Conservation (phyloP, 2,329 filamentous ascomycete genomes). For the Emydomyces testavorans region DNA sequence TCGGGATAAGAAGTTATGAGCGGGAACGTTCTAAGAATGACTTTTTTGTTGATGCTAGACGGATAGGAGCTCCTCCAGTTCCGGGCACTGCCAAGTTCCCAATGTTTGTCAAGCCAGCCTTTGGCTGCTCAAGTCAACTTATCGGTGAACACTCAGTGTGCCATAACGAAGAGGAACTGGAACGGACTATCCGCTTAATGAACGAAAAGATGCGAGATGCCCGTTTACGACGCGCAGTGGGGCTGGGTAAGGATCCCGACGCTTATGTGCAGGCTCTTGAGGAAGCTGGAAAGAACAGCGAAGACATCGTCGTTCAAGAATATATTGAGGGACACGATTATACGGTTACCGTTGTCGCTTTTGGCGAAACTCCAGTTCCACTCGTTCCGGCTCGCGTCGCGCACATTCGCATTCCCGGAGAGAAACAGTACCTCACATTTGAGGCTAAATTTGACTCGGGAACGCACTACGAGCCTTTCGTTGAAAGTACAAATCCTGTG, state of each 20-base stretch:
- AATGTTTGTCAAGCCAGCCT: slow-evolving; percentile 20
- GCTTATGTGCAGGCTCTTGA: slow-evolving; percentile 12
- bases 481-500: slow-evolving; percentile 14
- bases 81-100: slow-evolving; percentile 16
- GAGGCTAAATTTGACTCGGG: slow-evolving; percentile 20
- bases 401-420: slow-evolving; percentile 4
- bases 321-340: slow-evolving; percentile 19
- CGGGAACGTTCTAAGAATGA: slow-evolving; percentile 18
- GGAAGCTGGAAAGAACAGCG: background rate
- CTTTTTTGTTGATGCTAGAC: slow-evolving; percentile 17
- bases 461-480: slow-evolving; percentile 15
- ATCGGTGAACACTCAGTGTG: slow-evolving; percentile 19
- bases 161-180: slow-evolving; percentile 14
- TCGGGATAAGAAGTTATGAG: slow-evolving; percentile 18
- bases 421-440: slow-evolving; percentile 17
- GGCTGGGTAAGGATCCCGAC: slow-evolving; percentile 7
- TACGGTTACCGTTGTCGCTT: slow-evolving; percentile 17
- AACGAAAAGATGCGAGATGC: slow-evolving; percentile 13
- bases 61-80: slow-evolving; percentile 14
- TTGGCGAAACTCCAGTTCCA: slow-evolving; percentile 17
- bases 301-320: slow-evolving; percentile 20
- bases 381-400: slow-evolving; percentile 14
- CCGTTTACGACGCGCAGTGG: slow-evolving; percentile 6
- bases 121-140: slow-evolving; percentile 17
- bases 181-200: slow-evolving; percentile 9